Conservation (phyloP, 495 filamentous ascomycete species). For the Hypomontagnella monticulosa region DNA sequence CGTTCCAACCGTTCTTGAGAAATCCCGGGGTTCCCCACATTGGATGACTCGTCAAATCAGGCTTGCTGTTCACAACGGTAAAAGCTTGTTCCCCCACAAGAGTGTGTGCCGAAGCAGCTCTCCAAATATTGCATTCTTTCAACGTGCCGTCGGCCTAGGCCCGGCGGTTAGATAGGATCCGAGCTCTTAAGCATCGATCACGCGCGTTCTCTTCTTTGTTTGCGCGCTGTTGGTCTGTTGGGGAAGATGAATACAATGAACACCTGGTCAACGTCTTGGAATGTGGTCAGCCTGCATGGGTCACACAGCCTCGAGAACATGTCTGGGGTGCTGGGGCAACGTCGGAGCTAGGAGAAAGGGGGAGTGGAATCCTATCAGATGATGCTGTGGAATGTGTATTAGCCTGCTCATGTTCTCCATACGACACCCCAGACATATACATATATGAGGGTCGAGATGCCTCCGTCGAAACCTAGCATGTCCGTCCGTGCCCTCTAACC, state of each 20-base stretch:
- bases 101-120: constrained; percentile 5
- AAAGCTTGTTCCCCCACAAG: constrained; percentile 15
- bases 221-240: background rate
- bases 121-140: constrained; percentile 17
- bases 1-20: too few relatives aligned
- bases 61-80: background rate
- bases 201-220: constrained; percentile 4
- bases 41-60: constrained; percentile 8
- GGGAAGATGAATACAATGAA: constrained; percentile 18
- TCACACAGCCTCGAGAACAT: constrained; percentile 26
- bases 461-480: constrained; percentile 9
- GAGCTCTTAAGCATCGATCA: constrained; percentile 9
- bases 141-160: constrained; percentile 5
- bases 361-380: constrained; percentile 28
- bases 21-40: constrained; percentile 36
- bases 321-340: constrained; percentile 11
- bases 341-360: constrained; percentile 12
- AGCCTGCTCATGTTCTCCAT: constrained; percentile 11
- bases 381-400: constrained; percentile 36
- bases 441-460: constrained; percentile 28
- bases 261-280: constrained; percentile 16
- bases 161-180: constrained; percentile 21
- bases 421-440: constrained; percentile 4
- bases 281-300: constrained; percentile 37
- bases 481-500: constrained; percentile 4